Evolutionary conservation across 495 filamentous ascomycete genomes (phyloP).

Genomic region (Daldinia grandis): DNA sequence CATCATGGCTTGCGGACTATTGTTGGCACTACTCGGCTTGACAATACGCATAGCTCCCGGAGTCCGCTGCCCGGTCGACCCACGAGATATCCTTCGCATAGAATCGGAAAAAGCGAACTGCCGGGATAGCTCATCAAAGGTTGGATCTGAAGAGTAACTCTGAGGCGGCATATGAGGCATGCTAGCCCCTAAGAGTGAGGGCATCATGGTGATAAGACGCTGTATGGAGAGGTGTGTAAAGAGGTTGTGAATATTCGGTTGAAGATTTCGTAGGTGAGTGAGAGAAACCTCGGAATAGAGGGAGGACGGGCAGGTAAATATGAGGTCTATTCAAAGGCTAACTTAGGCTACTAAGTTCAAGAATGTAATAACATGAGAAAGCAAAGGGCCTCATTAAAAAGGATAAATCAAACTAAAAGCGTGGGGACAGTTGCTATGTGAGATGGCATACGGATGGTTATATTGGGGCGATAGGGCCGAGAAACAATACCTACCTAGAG

Average conservation of each 20-base stretch:
- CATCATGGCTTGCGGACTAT: conserved; percentile 68
- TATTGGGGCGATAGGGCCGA: conserved; percentile 51
- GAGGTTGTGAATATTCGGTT: neutral
- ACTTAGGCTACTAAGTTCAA: conserved; percentile 41
- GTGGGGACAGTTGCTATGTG: conserved; percentile 42
- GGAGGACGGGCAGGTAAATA: conserved; percentile 39
- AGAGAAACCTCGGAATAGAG: conserved; percentile 13
- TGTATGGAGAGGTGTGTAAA: conserved; percentile 16
- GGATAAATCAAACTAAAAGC: conserved; percentile 46
- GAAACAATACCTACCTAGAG: conserved; percentile 48
- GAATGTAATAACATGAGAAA: conserved; percentile 39
- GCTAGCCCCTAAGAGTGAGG: conserved; percentile 36
- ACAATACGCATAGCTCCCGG: conserved; percentile 62
- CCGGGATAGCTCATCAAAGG: conserved; percentile 50
- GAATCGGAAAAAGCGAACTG: conserved; percentile 48
- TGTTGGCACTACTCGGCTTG: conserved; percentile 74
- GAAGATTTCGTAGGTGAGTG: neutral
- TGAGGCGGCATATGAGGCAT: conserved; percentile 34
- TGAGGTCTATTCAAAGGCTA: conserved; percentile 36
- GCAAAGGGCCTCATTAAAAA: conserved; percentile 45
- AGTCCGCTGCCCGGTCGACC: conserved; percentile 50
- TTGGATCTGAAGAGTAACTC: conserved; percentile 45
- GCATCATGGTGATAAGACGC: conserved; percentile 40
- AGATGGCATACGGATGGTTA: conserved; percentile 48
- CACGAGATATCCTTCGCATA: conserved; percentile 53